Evolutionary conservation across 192 early-diverging fungal species (phyloP), one percentile per base, ranked within the genome.

Genomic region (Umbelopsis isabellina): DNA sequence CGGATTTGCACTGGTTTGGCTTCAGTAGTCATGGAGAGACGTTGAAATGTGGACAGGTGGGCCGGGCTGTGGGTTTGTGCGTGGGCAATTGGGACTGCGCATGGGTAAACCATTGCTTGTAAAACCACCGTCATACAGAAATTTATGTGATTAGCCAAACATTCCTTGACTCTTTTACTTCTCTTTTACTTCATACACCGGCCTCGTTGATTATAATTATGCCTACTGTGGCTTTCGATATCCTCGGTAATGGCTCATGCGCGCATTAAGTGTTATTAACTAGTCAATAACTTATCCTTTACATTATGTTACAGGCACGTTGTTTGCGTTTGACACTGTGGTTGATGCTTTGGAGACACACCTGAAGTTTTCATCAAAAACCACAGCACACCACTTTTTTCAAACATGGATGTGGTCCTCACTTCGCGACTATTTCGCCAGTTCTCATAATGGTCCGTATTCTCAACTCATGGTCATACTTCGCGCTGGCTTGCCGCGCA

Each of bases 141-240:
- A 30, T 30, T 30, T 30, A 10, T 13, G 16, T 3, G 10, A n/a
- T 8, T 61, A 30, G 12, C 27, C 27, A 30, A 30, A 61, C 55
- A 61, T 61, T 61, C 55, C 55, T 61, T 61, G 11, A 12, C 12
- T 16, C 15, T 55, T 35, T 61, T 30, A 27, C 55, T 61, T 27
- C 7, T 61, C 33, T 58, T 61, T 35, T 18, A 13, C 30, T 25
- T 35, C 15, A 61, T 30, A 61, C 6, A 41, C 37, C 37, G 6
- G 10, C 12, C 5, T 61, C 16, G 15, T 33, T 27, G 30, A n/a
- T 2, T 25, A 16, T 18, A 20, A 27, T 52, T 45, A 76, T 76
- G 75, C 69, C 75, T 21, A 68, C 69, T 27, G 52, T 67, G 45
- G 75, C 75, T 13, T 76, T 76, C 55, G 70, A 76, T 48, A 67